A percentile compares a stretch with the other conserved stretches of the same genome.
Conservation (phyloP, 2,329 filamentous ascomycete genomes). For the Dryadomyces sulphureus region DNA sequence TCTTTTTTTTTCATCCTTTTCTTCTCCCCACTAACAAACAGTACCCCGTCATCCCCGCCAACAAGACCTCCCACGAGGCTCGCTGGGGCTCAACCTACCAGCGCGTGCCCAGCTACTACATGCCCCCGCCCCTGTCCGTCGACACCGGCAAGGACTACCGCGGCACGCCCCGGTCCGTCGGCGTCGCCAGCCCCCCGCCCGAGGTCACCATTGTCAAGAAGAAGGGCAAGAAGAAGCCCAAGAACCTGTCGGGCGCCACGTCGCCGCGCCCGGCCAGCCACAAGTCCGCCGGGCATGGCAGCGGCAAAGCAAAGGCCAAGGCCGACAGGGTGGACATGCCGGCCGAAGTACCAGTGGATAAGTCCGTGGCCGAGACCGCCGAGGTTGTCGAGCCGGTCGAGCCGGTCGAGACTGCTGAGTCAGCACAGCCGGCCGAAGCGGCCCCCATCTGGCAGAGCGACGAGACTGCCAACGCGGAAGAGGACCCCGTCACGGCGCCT, state of each 20-base stretch:
- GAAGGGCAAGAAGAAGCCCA: conserved; percentile 11
- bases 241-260: background rate
- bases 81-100: conserved; percentile 33
- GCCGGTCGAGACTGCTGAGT: background rate
- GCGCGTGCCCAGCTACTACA: conserved; percentile 14
- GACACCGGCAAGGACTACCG: no score
- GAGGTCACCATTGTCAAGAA: conserved; percentile 8
- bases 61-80: conserved; percentile 51
- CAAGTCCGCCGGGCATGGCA: background rate
- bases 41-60: conserved; percentile 86
- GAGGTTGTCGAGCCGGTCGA: background rate
- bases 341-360: no score
- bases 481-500: conserved; percentile 1
- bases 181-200: background rate
- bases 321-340: background rate
- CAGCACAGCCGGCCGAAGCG: background rate
- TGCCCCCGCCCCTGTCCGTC: conserved; percentile 1
- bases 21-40: no score
- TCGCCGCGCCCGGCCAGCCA: conserved; percentile 2
- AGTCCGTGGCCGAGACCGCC: background rate
- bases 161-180: no score
- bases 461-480: background rate
- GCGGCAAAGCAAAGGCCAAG: background rate
- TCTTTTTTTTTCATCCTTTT: no score
- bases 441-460: conserved; percentile 5